A percentile compares a stretch with the other conserved stretches of the same genome.
phyloP scores from a whole-genome alignment of 2,329 filamentous ascomycete genomes.

The Beauveria asiatica region DNA sequence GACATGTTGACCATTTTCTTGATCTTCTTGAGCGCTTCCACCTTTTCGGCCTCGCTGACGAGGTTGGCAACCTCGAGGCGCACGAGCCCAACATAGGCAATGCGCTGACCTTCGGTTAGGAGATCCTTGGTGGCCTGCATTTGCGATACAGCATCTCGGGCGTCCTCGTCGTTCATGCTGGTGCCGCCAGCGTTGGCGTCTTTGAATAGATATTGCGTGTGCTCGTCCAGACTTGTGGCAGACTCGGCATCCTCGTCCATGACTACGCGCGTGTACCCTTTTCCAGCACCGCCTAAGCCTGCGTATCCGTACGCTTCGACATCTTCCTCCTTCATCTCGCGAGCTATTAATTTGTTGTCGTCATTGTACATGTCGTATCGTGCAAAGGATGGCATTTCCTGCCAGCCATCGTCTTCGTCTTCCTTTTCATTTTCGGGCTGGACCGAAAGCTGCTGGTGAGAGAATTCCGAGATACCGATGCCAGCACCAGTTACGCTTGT shows the following conservation, averaged over 20 bases:
- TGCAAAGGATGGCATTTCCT: conserved; percentile 88
- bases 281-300: conserved; percentile 79
- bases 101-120: conserved; percentile 87
- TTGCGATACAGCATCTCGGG: conserved; percentile 77
- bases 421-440: conserved; percentile 46
- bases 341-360: conserved; percentile 77
- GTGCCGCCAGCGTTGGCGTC: conserved; percentile 53
- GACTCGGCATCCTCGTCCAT: conserved; percentile 92
- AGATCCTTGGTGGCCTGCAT: conserved; percentile 94
- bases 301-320: conserved; percentile 60
- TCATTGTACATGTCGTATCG: conserved; percentile 95
- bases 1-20: conserved; percentile 66
- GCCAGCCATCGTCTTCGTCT: conserved; percentile 66
- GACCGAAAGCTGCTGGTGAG: conserved; percentile 69
- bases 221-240: conserved; percentile 92
- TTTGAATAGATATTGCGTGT: conserved; percentile 92
- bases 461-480: conserved; percentile 66
- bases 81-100: conserved; percentile 90
- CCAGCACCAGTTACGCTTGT: conserved; percentile 30
- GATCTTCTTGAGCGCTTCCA: conserved; percentile 54
- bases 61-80: conserved; percentile 73
- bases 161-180: conserved; percentile 66
- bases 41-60: conserved; percentile 55
- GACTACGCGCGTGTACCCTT: conserved; percentile 91
- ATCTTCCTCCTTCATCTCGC: conserved; percentile 67